Evolutionary conservation across 495 filamentous ascomycete species (phyloP).

Genomic region (Melanomma pulvis-pyrius): DNA sequence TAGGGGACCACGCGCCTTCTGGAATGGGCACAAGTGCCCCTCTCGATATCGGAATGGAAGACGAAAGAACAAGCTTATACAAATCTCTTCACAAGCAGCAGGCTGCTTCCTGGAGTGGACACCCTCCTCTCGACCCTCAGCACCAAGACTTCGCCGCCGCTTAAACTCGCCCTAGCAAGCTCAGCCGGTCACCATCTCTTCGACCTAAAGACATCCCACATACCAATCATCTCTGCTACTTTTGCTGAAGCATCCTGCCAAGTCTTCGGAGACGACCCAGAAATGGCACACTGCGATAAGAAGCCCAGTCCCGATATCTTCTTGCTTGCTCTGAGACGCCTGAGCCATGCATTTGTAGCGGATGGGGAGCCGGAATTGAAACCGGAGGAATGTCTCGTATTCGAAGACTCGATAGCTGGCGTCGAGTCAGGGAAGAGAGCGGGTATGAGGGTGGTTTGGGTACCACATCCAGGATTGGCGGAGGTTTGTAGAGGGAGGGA

Average conservation of each 20-base stretch:
- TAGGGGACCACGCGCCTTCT: conserved; percentile 36
- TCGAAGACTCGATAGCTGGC: conserved; percentile 51
- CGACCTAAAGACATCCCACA: conserved; percentile 21
- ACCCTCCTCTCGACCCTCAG: conserved; percentile 42
- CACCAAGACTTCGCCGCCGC: not conserved
- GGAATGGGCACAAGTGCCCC: conserved; percentile 45
- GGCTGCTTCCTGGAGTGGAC: conserved; percentile 46
- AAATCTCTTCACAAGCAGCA: conserved; percentile 41
- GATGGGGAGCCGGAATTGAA: conserved; percentile 31
- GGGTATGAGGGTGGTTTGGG: conserved; percentile 53
- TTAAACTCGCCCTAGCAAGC: conserved; percentile 21
- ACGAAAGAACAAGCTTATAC: conserved; percentile 36
- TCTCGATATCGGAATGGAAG: conserved; percentile 43
- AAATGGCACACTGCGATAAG: conserved; percentile 37
- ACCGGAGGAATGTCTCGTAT: conserved; percentile 50
- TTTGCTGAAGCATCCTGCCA: conserved; percentile 23
- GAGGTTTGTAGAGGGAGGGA: conserved; percentile 40
- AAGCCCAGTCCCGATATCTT: conserved; percentile 51
- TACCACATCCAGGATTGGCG: conserved; percentile 46
- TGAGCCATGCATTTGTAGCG: conserved; percentile 37
- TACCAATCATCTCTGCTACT: conserved; percentile 5
- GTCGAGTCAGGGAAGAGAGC: conserved; percentile 51
- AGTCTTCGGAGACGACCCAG: conserved; percentile 47
- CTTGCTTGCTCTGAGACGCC: conserved; percentile 43
- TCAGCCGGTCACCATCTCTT: conserved; percentile 19